phyloP scores from a whole-genome alignment of 345 rosid genomes.

The Dipteronia sinensis region DNA sequence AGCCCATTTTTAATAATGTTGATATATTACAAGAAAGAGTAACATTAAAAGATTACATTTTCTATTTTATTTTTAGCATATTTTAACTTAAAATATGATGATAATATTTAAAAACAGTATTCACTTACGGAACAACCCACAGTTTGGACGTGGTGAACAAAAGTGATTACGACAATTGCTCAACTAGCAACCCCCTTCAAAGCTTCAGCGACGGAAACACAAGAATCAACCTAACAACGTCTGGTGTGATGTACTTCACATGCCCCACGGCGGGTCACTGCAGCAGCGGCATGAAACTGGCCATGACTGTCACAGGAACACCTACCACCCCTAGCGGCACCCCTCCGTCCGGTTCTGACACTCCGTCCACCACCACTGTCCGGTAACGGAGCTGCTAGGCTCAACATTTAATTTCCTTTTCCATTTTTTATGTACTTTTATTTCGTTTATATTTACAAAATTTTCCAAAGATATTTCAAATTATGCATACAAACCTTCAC shows the following conservation, averaged over 20 bases:
- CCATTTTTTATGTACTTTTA: too few relatives aligned
- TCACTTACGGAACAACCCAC: conserved; percentile 39
- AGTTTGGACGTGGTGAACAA: conserved; percentile 34
- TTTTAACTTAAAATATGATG: neutral
- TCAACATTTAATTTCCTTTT: too few relatives aligned
- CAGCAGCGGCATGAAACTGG: conserved; percentile 51
- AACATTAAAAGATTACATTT: too few relatives aligned
- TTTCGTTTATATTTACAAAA: too few relatives aligned
- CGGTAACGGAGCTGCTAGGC: conserved; percentile 24
- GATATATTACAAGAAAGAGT: too few relatives aligned
- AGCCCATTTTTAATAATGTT: too few relatives aligned
- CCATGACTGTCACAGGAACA: conserved; percentile 37
- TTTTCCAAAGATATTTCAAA: too few relatives aligned
- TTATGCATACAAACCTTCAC: too few relatives aligned
- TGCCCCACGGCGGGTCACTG: conserved; percentile 55
- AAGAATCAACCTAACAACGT: conserved; percentile 10
- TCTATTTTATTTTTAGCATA: too few relatives aligned
- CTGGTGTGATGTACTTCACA: conserved; percentile 48
- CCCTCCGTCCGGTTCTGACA: conserved; percentile 25
- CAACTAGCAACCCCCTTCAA: conserved; percentile 24
- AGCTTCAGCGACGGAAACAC: conserved; percentile 37
- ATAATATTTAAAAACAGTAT: conserved; percentile 28
- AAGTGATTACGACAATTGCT: conserved; percentile 41
- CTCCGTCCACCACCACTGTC: conserved; percentile 24
- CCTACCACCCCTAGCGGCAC: neutral